Percentiles rank a stretch among this genome's conserved stretches.
These are phyloP conservation scores for Chlorella variabilis DNA, from an alignment of 163 green algal genomes.

Conservation along the genomic window DNA sequence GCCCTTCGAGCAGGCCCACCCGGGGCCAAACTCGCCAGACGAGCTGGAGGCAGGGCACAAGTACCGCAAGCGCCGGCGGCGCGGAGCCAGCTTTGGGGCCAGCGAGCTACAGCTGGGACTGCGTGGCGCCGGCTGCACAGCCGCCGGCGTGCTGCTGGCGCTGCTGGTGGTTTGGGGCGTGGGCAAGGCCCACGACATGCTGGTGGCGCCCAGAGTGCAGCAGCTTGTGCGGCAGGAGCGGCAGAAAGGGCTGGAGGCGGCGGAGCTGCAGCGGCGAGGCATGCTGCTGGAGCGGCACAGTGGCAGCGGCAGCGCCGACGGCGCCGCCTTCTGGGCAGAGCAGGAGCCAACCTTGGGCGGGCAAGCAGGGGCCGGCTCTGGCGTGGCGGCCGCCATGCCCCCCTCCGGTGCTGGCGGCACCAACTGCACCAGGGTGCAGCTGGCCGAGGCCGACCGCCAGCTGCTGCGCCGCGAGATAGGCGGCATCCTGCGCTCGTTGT, in stretches of 20 bases:
- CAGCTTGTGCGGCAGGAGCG: neutral
- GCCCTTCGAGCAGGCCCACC: neutral
- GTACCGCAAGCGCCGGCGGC: neutral
- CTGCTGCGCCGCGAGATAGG: conserved; percentile 1
- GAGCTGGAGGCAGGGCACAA: conserved; percentile 1
- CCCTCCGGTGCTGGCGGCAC: neutral
- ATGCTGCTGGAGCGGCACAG: conserved; percentile 1
- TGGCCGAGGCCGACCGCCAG: neutral
- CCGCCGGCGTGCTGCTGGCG: neutral
- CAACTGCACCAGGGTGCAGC: neutral
- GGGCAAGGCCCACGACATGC: neutral
- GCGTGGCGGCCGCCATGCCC: too few relatives aligned
- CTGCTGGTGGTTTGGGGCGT: neutral
- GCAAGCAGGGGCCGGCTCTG: neutral
- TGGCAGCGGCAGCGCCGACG: neutral
- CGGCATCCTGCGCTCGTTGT: neutral
- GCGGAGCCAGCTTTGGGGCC: neutral
- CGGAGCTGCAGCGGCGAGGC: neutral
- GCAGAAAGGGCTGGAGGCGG: neutral
- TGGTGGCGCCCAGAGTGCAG: neutral
- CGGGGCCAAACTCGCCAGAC: neutral
- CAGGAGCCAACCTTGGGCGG: neutral
- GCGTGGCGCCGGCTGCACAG: neutral
- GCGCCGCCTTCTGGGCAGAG: neutral
- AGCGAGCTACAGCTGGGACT: neutral